phyloP scores from a whole-genome alignment of 257 asterid species.

The Primulina tabacum region DNA sequence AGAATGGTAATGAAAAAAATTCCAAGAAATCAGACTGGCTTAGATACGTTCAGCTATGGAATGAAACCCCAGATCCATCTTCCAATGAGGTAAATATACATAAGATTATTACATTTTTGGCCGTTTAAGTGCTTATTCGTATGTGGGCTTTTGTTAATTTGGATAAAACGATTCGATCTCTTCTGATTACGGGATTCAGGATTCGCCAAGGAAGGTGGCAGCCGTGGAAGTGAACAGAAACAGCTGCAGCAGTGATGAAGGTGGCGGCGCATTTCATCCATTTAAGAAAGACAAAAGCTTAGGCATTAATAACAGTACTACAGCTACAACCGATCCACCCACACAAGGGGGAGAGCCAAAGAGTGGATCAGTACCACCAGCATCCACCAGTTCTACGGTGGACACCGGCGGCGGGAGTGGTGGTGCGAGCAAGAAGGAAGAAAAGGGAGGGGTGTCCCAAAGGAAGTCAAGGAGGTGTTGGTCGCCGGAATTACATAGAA shows the following conservation, averaged over 20 bases:
- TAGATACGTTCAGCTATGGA: conserved; percentile 48
- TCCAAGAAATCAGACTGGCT: conserved; percentile 47
- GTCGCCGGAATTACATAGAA: conserved; percentile 68
- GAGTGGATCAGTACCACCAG: conserved; percentile 28
- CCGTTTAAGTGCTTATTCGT: background rate
- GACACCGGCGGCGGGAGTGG: conserved; percentile 38
- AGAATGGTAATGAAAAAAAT: conserved; percentile 18
- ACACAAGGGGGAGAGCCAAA: conserved; percentile 1
- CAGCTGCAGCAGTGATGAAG: conserved; percentile 42
- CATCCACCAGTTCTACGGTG: conserved; percentile 53
- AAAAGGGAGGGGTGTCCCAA: conserved; percentile 41
- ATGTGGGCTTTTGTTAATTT: conserved; percentile 17
- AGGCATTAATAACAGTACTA: background rate
- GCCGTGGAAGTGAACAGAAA: conserved; percentile 46
- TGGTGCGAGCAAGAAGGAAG: conserved; percentile 41
- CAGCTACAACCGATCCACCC: background rate
- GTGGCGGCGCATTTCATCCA: conserved; percentile 66
- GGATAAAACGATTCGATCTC: conserved; percentile 16
- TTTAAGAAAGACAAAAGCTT: conserved; percentile 47
- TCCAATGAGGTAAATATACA: conserved; percentile 31
- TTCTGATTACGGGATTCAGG: conserved; percentile 26
- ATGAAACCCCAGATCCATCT: conserved; percentile 44
- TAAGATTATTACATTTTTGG: background rate
- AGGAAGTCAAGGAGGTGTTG: conserved; percentile 76
- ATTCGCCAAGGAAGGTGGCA: conserved; percentile 33